Percentiles rank a stretch among this genome's conserved stretches.
Conservation (phyloP, 2,329 filamentous ascomycete species). For the Cryphonectria parasitica region DNA sequence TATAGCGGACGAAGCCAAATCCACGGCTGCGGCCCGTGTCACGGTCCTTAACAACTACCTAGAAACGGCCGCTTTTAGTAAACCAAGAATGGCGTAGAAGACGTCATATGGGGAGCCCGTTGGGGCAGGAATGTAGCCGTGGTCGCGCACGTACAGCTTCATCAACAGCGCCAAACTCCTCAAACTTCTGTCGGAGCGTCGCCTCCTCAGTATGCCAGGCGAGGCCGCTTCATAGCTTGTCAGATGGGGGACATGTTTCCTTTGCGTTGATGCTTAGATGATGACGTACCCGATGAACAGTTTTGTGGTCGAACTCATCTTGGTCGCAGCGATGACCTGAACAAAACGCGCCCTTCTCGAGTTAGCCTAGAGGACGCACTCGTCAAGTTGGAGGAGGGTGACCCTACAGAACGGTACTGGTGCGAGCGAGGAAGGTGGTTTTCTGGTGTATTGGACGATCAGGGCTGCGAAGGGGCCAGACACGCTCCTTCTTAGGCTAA, state of each 20-base stretch:
- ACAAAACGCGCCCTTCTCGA: conserved; percentile 16
- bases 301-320: conserved; percentile 73
- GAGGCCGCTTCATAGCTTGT: conserved; percentile 69
- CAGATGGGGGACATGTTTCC: conserved; percentile 29
- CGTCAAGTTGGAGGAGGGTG: background rate
- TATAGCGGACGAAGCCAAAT: conserved; percentile 94
- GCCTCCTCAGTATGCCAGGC: conserved; percentile 97
- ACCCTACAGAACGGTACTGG: background rate
- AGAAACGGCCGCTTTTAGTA: conserved; percentile 16
- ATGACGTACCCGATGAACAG: conserved; percentile 85
- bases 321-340: conserved; percentile 39
- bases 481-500: background rate
- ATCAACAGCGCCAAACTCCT: conserved; percentile 87
- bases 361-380: conserved; percentile 5
- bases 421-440: background rate
- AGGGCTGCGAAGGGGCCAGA: background rate
- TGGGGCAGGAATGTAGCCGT: background rate
- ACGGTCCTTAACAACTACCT: conserved; percentile 98
- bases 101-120: background rate
- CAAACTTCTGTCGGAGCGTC: conserved; percentile 87
- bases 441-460: background rate
- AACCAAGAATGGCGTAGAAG: background rate
- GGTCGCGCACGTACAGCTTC: conserved; percentile 79
- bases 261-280: conserved; percentile 10
- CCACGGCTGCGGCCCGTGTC: conserved; percentile 96